Evolutionary conservation across 345 rosid species (phyloP).

Genomic region (Corymbia maculata): DNA sequence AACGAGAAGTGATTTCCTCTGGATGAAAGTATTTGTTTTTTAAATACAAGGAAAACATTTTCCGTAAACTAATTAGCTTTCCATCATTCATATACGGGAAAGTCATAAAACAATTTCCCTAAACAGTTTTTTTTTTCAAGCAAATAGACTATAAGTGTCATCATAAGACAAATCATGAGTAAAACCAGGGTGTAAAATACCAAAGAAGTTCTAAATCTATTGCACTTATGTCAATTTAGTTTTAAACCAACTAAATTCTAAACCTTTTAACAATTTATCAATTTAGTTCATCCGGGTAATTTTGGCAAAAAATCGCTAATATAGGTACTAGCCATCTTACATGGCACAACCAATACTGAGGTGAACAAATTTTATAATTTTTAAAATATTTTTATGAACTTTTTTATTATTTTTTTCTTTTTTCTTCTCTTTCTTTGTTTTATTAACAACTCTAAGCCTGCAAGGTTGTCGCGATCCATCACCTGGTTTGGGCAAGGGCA

Average conservation of each 20-base stretch:
- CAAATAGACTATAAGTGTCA: neutral
- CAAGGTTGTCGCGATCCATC: too few species aligned
- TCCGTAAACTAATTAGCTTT: neutral
- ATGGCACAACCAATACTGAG: rapidly evolving
- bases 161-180: neutral
- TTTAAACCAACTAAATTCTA: too few species aligned
- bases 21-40: neutral
- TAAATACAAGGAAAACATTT: neutral
- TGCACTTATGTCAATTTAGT: too few species aligned
- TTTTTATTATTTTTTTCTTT: too few species aligned
- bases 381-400: too few species aligned
- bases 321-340: too few species aligned
- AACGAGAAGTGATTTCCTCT: neutral
- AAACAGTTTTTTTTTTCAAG: neutral
- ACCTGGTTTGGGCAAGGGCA: rapidly evolving
- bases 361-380: neutral
- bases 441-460: rapidly evolving
- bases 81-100: rapidly evolving
- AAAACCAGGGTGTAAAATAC: neutral
- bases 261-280: too few species aligned
- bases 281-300: too few species aligned
- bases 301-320: rapidly evolving
- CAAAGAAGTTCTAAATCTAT: too few species aligned
- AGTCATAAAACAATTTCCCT: rapidly evolving
- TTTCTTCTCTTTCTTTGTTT: too few species aligned